Evolutionary conservation across 345 rosid species (phyloP).

Genomic region (Crucihimalaya himalaica): DNA sequence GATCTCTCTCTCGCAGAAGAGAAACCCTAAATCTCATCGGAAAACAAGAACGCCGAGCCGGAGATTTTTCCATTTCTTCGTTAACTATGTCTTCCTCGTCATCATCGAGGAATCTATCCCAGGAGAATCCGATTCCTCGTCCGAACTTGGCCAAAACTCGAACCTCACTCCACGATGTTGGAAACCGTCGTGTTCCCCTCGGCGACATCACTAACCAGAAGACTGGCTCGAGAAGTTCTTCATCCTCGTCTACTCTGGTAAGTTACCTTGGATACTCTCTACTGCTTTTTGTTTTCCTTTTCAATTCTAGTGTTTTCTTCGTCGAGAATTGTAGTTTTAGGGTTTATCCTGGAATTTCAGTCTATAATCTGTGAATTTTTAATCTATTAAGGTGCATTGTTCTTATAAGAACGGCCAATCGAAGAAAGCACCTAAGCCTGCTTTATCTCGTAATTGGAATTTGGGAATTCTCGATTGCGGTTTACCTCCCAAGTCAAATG

Average conservation of each 20-base stretch:
- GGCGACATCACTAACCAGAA: constrained; percentile 59
- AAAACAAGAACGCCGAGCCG: constrained; percentile 42
- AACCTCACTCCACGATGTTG: constrained; percentile 57
- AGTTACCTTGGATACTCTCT: constrained; percentile 18
- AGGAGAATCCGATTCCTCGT: constrained; percentile 38
- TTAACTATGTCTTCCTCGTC: constrained; percentile 55
- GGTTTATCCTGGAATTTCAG: neutral
- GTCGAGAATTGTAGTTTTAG: constrained; percentile 24
- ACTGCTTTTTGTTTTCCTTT: neutral
- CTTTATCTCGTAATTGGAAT: constrained; percentile 23
- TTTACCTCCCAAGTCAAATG: constrained; percentile 35
- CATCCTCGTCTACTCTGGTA: constrained; percentile 61
- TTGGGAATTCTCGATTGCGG: constrained; percentile 12
- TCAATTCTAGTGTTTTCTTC: neutral
- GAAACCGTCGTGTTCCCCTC: constrained; percentile 32
- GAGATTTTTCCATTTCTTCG: constrained; percentile 48
- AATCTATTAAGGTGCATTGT: constrained; percentile 29
- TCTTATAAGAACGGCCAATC: constrained; percentile 22
- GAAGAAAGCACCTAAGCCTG: constrained; percentile 29
- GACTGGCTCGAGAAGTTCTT: constrained; percentile 46
- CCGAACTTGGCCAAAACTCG: constrained; percentile 64
- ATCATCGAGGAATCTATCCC: constrained; percentile 50
- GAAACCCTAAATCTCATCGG: constrained; percentile 16
- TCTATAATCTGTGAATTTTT: neutral
- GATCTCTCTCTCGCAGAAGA: constrained; percentile 7